Evolutionary conservation across 192 early-diverging fungal species (phyloP).

Genomic region (Backusella australiensis): DNA sequence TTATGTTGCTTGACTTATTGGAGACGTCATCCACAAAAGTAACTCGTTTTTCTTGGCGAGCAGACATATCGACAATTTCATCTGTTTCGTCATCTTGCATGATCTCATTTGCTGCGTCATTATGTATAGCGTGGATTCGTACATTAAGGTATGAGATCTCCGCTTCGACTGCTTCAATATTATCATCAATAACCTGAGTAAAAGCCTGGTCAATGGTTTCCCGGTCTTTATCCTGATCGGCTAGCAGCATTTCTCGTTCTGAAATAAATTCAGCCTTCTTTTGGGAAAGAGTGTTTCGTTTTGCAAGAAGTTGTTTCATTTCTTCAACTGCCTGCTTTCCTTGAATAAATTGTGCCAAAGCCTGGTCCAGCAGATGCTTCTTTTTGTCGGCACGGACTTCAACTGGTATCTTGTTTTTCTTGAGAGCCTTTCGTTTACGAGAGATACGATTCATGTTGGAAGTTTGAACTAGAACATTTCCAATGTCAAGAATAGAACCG

Average conservation of each 20-base stretch:
- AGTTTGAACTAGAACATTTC: constrained; percentile 19
- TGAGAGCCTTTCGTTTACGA: background rate
- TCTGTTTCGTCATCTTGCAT: constrained; percentile 15
- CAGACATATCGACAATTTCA: constrained; percentile 16
- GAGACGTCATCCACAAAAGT: constrained; percentile 31
- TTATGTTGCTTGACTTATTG: background rate
- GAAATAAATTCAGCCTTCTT: constrained; percentile 47
- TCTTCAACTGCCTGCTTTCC: constrained; percentile 45
- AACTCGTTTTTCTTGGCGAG: constrained; percentile 23
- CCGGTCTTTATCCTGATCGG: constrained; percentile 21
- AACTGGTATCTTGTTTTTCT: background rate
- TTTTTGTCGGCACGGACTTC: constrained; percentile 41
- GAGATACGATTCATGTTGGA: constrained; percentile 12
- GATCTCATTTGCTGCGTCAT: constrained; percentile 40
- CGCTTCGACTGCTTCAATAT: constrained; percentile 46
- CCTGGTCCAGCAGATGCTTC: constrained; percentile 47
- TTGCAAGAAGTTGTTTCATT: constrained; percentile 43
- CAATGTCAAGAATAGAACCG: constrained; percentile 21
- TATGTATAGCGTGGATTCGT: constrained; percentile 46
- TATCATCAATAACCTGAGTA: constrained; percentile 52
- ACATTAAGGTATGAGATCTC: constrained; percentile 52
- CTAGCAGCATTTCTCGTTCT: constrained; percentile 41
- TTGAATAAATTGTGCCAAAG: constrained; percentile 48
- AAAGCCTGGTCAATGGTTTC: constrained; percentile 17
- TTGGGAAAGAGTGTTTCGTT: constrained; percentile 39